phyloP scores from a whole-genome alignment of 768 basidiomycete genomes.

The Porpolomopsis calyptriformis region DNA sequence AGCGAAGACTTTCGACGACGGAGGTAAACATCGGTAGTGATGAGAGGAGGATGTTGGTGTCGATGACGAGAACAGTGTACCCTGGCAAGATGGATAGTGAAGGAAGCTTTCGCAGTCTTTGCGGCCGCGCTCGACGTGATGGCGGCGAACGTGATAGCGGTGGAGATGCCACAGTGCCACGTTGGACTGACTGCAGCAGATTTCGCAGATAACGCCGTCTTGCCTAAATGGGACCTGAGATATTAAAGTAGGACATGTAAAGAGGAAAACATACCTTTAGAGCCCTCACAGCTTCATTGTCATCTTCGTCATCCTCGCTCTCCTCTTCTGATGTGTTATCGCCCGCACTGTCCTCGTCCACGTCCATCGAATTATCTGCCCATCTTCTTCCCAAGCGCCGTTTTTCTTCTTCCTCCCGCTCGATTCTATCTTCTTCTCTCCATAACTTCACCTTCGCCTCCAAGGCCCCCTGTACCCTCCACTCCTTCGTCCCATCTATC shows the following conservation, averaged over 20 bases:
- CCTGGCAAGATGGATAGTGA: slow-evolving; percentile 49
- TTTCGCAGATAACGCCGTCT: slow-evolving; percentile 64
- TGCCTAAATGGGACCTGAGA: slow-evolving; percentile 33
- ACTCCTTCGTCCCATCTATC: slow-evolving; percentile 46
- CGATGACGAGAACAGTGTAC: slow-evolving; percentile 83
- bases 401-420: slow-evolving; percentile 57
- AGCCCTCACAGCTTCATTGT: slow-evolving; percentile 63
- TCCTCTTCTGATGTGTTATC: slow-evolving; percentile 34
- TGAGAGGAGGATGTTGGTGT: slow-evolving; percentile 90
- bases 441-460: slow-evolving; percentile 59
- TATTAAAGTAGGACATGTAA: slow-evolving; percentile 3
- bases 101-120: slow-evolving; percentile 17
- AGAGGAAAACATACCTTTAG: slow-evolving; percentile 50
- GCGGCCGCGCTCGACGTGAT: slow-evolving; percentile 20
- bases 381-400: slow-evolving; percentile 50
- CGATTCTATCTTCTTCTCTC: slow-evolving; percentile 59
- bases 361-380: slow-evolving; percentile 55
- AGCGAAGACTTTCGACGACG: slow-evolving; percentile 67
- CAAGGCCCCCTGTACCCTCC: slow-evolving; percentile 55
- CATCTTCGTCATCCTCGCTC: slow-evolving; percentile 53
- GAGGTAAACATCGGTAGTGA: slow-evolving; percentile 63
- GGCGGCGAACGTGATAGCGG: slow-evolving; percentile 17
- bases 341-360: slow-evolving; percentile 46
- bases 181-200: slow-evolving; percentile 45
- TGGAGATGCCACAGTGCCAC: slow-evolving; percentile 17